These are phyloP conservation scores for Bocquillonia castaneifolia DNA, from an alignment of 441 rosid species.

Conservation along the genomic window DNA sequence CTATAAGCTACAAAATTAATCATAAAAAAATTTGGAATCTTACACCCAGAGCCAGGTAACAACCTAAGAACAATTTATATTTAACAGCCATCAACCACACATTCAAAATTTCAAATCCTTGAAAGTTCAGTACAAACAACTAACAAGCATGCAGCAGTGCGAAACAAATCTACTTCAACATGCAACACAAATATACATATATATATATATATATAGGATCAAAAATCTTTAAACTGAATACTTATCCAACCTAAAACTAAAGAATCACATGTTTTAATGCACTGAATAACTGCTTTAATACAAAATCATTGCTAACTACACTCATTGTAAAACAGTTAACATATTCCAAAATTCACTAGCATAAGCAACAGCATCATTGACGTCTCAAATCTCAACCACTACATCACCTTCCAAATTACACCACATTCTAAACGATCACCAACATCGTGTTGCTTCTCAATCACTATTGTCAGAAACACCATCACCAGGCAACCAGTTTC, in stretches of 20 bases:
- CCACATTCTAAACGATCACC: neutral
- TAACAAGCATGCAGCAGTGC: neutral
- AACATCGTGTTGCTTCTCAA: neutral
- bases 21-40: neutral
- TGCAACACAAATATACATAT: neutral
- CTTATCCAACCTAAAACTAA: neutral
- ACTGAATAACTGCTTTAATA: neutral
- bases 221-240: too few relatives aligned
- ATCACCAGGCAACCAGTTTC: neutral
- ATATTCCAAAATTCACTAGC: neutral
- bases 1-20: too few relatives aligned
- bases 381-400: neutral
- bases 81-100: constrained; percentile 3
- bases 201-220: too few relatives aligned
- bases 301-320: neutral
- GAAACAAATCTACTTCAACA: neutral
- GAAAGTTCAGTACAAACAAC: neutral
- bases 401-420: neutral
- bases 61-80: neutral
- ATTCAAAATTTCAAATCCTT: neutral
- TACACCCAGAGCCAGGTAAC: neutral
- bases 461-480: neutral
- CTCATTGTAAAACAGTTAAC: neutral
- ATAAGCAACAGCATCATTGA: neutral
- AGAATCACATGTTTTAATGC: neutral